Base-by-base conservation (phyloP, 495 filamentous ascomycete species). In the Trichoderma gamsii region DNA sequence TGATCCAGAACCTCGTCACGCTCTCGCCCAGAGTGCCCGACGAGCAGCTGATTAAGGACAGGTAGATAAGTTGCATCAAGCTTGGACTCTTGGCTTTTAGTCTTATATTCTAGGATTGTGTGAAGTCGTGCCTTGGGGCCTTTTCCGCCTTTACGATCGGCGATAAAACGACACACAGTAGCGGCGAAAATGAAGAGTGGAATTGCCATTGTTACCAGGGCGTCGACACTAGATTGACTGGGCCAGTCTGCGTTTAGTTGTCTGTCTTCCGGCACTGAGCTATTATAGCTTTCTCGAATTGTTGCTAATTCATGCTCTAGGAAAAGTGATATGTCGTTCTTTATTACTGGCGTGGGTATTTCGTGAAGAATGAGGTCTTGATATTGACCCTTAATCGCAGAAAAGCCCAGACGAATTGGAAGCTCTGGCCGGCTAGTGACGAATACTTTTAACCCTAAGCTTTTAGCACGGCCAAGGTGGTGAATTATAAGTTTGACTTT, bases 161-260 rank as follows among this genome's bases (percentile, higher is more conserved):
- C 16, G 23, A 78, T 71, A 61, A 77, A 82, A 13, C 76, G 75
- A 67, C 80, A 83, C 15, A 73, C 75, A 16, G 79, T 82, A 13
- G 79, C 73, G 12, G 78, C 76, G 68, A 73, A 82, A 49, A 83
- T 82, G 70, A 83, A 82, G 2, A 82, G 67, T 32, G 78, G 77
- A 46, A 72, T 72, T n/a, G 82, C 75, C 65, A 73, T 76, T 27
- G 76, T 32, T 8, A 75, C 75, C 0, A 85, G 72, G n/a, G 25
- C 41, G 25, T 71, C 6, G 61, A 81, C 73, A 11, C 16, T 49
- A 15, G 72, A 9, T 32, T 73, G 35, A 3, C 77, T 74, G 1
- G 83, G 84, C 84, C 82, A 86, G 68, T 67, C 67, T 27, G 44
- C 51, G 32, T 67, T 41, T 15, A 78, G 68, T 46, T 65, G 56